Evolutionary conservation across 2,329 filamentous ascomycete species (phyloP).

Genomic region (Orbilia javanica): DNA sequence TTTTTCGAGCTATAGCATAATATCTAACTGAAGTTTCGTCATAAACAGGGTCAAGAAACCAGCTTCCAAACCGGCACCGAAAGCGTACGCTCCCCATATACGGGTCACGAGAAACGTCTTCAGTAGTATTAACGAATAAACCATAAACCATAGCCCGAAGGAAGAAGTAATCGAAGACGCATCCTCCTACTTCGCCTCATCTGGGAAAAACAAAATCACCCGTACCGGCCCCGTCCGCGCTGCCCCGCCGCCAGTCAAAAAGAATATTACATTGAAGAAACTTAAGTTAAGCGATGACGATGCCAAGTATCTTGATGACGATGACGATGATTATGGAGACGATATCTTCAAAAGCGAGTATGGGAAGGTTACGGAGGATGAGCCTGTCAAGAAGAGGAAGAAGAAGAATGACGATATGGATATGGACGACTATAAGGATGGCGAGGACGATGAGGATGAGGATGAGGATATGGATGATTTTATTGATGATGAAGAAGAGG

Average conservation of each 20-base stretch:
- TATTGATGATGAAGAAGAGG: conserved; percentile 57
- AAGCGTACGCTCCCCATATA: conserved; percentile 37
- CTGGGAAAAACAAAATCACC: conserved; percentile 70
- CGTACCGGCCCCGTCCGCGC: conserved; percentile 66
- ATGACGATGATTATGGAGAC: conserved; percentile 78
- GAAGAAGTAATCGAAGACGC: conserved; percentile 69
- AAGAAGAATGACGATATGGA: conserved; percentile 68
- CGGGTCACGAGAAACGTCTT: not conserved
- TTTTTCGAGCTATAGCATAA: not conserved
- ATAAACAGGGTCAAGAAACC: conserved; percentile 66
- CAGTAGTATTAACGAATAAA: not conserved
- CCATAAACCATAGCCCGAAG: conserved; percentile 66
- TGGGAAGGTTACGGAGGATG: conserved; percentile 79
- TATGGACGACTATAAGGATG: conserved; percentile 65
- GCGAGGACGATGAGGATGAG: conserved; percentile 69
- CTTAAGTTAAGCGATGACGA: conserved; percentile 68
- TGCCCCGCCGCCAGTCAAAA: conserved; percentile 66
- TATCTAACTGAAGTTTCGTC: not conserved
- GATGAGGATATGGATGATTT: conserved; percentile 64
- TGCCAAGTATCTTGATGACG: conserved; percentile 75
- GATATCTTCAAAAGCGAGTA: conserved; percentile 85
- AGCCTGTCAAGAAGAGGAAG: conserved; percentile 76
- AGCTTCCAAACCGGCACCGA: conserved; percentile 57
- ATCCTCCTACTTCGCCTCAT: conserved; percentile 74
- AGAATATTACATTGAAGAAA: conserved; percentile 65